These are phyloP conservation scores for Lithohypha guttulata DNA, from an alignment of 2,329 filamentous ascomycete genomes.

Conservation along the genomic window DNA sequence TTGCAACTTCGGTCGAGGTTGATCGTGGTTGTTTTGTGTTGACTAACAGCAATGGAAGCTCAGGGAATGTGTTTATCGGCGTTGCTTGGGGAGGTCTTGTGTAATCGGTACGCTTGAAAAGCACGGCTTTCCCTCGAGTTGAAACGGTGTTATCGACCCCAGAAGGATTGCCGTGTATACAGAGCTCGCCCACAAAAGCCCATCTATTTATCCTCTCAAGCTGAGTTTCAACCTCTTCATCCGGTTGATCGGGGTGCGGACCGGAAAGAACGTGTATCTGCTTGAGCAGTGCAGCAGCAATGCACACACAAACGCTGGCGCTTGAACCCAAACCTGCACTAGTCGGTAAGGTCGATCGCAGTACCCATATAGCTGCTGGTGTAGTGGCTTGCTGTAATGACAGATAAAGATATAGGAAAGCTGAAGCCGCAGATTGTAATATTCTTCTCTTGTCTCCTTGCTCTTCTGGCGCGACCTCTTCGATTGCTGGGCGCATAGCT, in stretches of 20 bases:
- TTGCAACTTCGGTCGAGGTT: slow-evolving; percentile 73
- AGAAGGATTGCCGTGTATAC: slow-evolving; percentile 92
- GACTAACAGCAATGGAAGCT: slow-evolving; percentile 78
- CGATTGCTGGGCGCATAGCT: slow-evolving; percentile 70
- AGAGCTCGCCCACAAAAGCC: slow-evolving; percentile 95
- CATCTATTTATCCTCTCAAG: slow-evolving; percentile 93
- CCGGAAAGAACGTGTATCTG: slow-evolving; percentile 82
- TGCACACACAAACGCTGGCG: slow-evolving; percentile 84
- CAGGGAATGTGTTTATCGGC: slow-evolving; percentile 76
- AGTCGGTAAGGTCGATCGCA: slow-evolving; percentile 89
- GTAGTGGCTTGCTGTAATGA: slow-evolving; percentile 72
- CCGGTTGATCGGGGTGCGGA: slow-evolving; percentile 82
- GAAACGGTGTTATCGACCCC: slow-evolving; percentile 96
- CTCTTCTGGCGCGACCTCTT: slow-evolving; percentile 54
- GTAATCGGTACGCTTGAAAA: slow-evolving; percentile 76
- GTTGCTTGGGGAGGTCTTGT: slow-evolving; percentile 64
- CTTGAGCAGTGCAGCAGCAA: slow-evolving; percentile 71
- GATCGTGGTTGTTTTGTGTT: slow-evolving; percentile 83
- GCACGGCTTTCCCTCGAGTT: slow-evolving; percentile 83
- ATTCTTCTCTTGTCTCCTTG: slow-evolving; percentile 68
- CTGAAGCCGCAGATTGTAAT: slow-evolving; percentile 67
- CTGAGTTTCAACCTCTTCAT: slow-evolving; percentile 77
- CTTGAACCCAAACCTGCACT: slow-evolving; percentile 85
- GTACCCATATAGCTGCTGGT: slow-evolving; percentile 73
- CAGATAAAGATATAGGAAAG: slow-evolving; percentile 88